Evolutionary conservation across 495 filamentous ascomycete species (phyloP).

Genomic region (Penicillium crystallinum): DNA sequence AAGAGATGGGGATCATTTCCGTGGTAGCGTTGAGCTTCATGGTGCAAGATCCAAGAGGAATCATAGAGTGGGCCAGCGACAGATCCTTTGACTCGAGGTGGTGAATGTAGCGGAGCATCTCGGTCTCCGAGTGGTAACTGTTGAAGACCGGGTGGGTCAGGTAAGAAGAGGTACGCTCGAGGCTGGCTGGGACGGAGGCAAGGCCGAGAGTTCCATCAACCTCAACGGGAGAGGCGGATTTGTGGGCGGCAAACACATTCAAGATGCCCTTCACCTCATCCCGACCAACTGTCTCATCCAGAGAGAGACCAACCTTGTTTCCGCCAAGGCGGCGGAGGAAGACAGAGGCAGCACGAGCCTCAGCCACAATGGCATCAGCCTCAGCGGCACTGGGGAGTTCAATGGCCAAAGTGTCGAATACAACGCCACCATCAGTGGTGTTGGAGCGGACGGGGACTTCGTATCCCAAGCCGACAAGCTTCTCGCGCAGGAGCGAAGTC

Average conservation of each 20-base stretch:
- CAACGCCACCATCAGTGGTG: slow-evolving; percentile 41
- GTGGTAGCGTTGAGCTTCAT: slow-evolving; percentile 98
- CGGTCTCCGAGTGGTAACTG: slow-evolving; percentile 92
- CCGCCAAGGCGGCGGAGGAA: slow-evolving; percentile 61
- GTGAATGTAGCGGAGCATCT: slow-evolving; percentile 90
- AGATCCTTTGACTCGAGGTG: slow-evolving; percentile 95
- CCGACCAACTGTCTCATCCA: slow-evolving; percentile 66
- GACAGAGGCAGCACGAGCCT: slow-evolving; percentile 51
- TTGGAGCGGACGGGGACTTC: slow-evolving; percentile 53
- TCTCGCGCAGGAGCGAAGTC: slow-evolving; percentile 64
- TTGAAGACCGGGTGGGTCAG: slow-evolving; percentile 96
- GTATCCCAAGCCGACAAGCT: slow-evolving; percentile 61
- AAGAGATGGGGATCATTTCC: slow-evolving; percentile 87
- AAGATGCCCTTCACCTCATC: slow-evolving; percentile 58
- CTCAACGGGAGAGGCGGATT: slow-evolving; percentile 28
- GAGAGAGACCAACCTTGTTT: slow-evolving; percentile 58
- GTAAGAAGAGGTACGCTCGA: slow-evolving; percentile 71
- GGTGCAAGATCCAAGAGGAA: slow-evolving; percentile 96
- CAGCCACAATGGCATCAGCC: slow-evolving; percentile 18
- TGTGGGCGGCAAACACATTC: slow-evolving; percentile 48
- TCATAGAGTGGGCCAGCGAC: slow-evolving; percentile 96
- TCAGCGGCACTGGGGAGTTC: slow-evolving; percentile 42
- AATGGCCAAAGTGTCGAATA: slow-evolving; percentile 82
- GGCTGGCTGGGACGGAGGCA: slow-evolving; percentile 47
- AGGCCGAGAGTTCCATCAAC: slow-evolving; percentile 45